Conservation (phyloP, 148 eudicot genomes). For the Rhododendron kiyosumense region DNA sequence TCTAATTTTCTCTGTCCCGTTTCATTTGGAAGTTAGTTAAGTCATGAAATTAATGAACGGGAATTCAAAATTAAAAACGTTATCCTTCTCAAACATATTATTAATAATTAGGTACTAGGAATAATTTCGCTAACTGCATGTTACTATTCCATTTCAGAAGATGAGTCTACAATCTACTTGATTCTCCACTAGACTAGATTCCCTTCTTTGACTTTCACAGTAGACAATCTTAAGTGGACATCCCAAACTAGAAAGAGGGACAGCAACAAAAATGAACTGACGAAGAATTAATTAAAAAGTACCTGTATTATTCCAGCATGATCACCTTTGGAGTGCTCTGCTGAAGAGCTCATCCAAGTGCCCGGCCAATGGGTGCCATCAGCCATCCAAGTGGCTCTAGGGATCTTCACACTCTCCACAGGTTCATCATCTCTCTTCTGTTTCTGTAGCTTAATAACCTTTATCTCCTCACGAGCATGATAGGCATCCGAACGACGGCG, state of each 20-base stretch:
- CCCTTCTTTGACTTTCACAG: background rate
- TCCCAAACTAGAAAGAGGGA: background rate
- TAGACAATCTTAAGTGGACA: background rate
- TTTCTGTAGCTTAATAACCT: constrained; percentile 67
- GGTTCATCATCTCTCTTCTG: constrained; percentile 55
- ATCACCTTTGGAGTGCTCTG: constrained; percentile 76
- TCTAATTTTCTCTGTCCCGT: background rate
- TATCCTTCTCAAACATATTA: background rate
- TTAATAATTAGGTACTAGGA: background rate
- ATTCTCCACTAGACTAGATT: background rate
- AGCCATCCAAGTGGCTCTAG: constrained; percentile 96
- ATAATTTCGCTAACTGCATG: background rate
- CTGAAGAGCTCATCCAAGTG: constrained; percentile 64
- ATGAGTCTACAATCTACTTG: background rate
- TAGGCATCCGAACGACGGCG: constrained; percentile 86
- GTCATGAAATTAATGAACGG: background rate
- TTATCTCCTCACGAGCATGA: constrained; percentile 82
- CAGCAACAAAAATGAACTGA: background rate
- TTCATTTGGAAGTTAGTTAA: background rate
- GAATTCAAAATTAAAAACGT: background rate
- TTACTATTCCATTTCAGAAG: background rate
- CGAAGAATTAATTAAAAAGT: constrained; percentile 1
- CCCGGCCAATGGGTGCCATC: constrained; percentile 98
- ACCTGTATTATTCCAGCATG: constrained; percentile 98
- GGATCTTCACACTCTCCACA: constrained; percentile 57